These are phyloP conservation scores for Quercus agrifolia DNA, from an alignment of 306 rosid species.

Conservation along the genomic window DNA sequence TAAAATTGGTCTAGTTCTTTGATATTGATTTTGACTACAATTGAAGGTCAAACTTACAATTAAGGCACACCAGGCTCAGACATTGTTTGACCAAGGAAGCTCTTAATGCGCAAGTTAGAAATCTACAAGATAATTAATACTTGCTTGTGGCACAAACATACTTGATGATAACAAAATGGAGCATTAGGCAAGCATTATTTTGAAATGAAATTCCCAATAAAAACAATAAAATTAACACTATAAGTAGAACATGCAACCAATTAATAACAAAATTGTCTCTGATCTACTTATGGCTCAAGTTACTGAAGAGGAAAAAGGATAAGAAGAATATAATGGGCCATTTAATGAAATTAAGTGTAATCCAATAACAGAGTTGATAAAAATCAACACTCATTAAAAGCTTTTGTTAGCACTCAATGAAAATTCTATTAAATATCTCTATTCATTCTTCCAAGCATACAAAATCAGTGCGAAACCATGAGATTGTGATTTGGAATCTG, in stretches of 20 bases:
- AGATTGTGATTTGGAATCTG: constrained; percentile 60
- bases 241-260: constrained; percentile 57
- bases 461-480: constrained; percentile 76
- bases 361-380: constrained; percentile 41
- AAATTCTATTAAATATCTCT: constrained; percentile 37
- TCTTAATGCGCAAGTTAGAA: constrained; percentile 10
- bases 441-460: constrained; percentile 89
- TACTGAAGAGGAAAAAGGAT: constrained; percentile 30
- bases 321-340: constrained; percentile 35
- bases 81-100: constrained; percentile 9
- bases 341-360: constrained; percentile 38
- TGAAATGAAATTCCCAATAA: constrained; percentile 15
- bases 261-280: constrained; percentile 27
- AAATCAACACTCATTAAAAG: constrained; percentile 51
- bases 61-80: constrained; percentile 11
- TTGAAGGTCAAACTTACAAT: not conserved
- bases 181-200: constrained; percentile 1
- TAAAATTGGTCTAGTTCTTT: not conserved
- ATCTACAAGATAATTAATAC: not conserved
- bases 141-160: not conserved
- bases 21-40: not conserved
- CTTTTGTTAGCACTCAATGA: constrained; percentile 52
- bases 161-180: not conserved
- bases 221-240: constrained; percentile 37
- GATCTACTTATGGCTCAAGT: constrained; percentile 48